Base-by-base conservation (phyloP, 352 stramenopile species). In the Phytophthora sp. region DNA sequence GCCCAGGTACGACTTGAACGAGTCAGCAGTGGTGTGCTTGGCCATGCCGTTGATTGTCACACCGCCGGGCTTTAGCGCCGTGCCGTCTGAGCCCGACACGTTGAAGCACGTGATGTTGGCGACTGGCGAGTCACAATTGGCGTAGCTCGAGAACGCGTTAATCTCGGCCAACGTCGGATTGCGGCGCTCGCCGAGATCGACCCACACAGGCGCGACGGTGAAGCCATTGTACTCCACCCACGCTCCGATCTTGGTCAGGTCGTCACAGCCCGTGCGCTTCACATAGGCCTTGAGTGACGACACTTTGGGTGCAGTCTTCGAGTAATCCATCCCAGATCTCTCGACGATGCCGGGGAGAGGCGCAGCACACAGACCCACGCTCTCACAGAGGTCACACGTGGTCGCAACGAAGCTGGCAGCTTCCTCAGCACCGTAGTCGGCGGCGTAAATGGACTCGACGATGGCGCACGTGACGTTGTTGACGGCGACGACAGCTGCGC, bases 211-310 rank as follows among this genome's bases (percentile, higher is more conserved):
- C 16, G 74, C 66, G 6, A 55, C 61, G 7, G 30, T 79, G 57
- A 66, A 74, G 41, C 82, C 82, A 39, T 91, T 63, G 69, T 84
- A 93, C 64, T 81, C 50, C 18, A 82, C 62, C 65, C 89, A 93
- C 60, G 84, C 75, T 27, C 77, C 71, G 27, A 89, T 88, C 39
- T 77, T 60, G 13, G 42, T 63, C 13, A 62, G 49, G 31, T 93
- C 82, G 45, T 88, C 71, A 33, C 84, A 93, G 50, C 84, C 84
- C 33, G 84, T 90, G 57, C 67, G 68, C 45, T 91, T 73, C 31
- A 79, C 72, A 63, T 84, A 91, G 16, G 51, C 73, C 16, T 57
- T 58, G 3, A 91, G 70, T 73, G 55, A 55, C 3, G 66, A 63
- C n/a, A 64, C 57, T 9, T 74, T 29, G 0, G 86, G 86, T 0